Evolutionary conservation across 257 asterid genomes (phyloP).

Genomic region (Forsythia suspensa): DNA sequence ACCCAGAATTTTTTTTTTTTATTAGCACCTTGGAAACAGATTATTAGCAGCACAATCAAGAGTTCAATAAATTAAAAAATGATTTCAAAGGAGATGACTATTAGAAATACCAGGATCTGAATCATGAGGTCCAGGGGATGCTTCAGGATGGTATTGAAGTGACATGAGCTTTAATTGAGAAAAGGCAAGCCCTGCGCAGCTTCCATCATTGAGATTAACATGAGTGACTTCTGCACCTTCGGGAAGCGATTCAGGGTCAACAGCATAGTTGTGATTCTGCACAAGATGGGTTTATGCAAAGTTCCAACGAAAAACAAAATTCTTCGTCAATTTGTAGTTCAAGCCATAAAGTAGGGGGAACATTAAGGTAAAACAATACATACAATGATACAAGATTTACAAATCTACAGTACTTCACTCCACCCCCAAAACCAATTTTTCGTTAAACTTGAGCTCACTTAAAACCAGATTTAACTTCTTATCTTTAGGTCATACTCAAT

Average conservation of each 20-base stretch:
- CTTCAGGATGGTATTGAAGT: slow-evolving; percentile 95
- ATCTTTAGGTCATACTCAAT: no score
- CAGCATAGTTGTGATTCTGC: slow-evolving; percentile 98
- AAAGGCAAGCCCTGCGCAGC: slow-evolving; percentile 98
- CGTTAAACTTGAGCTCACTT: background rate
- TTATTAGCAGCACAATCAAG: background rate
- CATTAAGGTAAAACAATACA: background rate
- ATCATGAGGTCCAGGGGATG: slow-evolving; percentile 93
- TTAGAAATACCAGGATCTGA: slow-evolving; percentile 51
- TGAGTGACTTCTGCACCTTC: slow-evolving; percentile 87
- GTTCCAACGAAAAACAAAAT: slow-evolving; percentile 1
- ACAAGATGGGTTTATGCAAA: slow-evolving; percentile 9
- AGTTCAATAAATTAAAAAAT: background rate
- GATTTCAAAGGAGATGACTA: background rate
- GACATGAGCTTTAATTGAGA: slow-evolving; percentile 77
- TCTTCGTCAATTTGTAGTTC: background rate
- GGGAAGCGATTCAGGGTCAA: slow-evolving; percentile 76
- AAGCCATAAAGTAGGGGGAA: background rate
- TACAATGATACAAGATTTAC: background rate
- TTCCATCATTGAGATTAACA: slow-evolving; percentile 90
- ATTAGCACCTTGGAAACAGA: slow-evolving; percentile 18
- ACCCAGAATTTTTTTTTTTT: background rate
- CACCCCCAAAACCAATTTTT: background rate
- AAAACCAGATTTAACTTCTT: background rate
- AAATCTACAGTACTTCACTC: background rate